A percentile compares a stretch with the other conserved stretches of the same genome.
These are phyloP conservation scores for Azolla pinnata DNA, from an alignment of 75 land plant species.

Conservation along the genomic window DNA sequence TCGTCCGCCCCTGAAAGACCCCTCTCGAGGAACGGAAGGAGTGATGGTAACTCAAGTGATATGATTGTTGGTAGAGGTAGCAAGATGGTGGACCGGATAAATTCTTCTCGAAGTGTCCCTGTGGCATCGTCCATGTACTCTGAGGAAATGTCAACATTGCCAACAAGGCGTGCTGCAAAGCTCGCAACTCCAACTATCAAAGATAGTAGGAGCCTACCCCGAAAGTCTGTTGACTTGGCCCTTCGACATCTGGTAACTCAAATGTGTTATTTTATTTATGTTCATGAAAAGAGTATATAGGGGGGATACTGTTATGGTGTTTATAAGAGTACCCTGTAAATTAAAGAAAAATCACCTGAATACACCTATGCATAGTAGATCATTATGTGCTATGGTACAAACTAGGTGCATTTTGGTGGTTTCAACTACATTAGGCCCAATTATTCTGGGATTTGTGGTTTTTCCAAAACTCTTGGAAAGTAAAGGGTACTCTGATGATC, in stretches of 20 bases:
- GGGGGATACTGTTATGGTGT: not conserved
- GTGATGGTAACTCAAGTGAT: not conserved
- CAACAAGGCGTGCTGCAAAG: not conserved
- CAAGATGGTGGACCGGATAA: conserved; percentile 36
- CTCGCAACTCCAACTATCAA: not conserved
- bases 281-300: not conserved
- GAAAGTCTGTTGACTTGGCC: conserved; percentile 75
- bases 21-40: conserved; percentile 1
- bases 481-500: too few relatives aligned
- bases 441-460: too few relatives aligned
- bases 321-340: not conserved
- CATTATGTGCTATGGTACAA: too few relatives aligned
- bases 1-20: conserved; percentile 3
- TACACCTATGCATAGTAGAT: too few relatives aligned
- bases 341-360: too few relatives aligned
- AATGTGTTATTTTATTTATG: not conserved
- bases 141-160: not conserved
- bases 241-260: conserved; percentile 67
- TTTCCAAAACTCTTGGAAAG: too few relatives aligned
- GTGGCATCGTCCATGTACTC: not conserved
- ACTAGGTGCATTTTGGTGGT: too few relatives aligned
- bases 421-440: too few relatives aligned
- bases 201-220: conserved; percentile 59
- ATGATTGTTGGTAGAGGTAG: conserved; percentile 13
- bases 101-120: conserved; percentile 35